These are phyloP conservation scores for Inonotus obliquus DNA, from an alignment of 1,284 basidiomycete species.

Conservation along the genomic window DNA sequence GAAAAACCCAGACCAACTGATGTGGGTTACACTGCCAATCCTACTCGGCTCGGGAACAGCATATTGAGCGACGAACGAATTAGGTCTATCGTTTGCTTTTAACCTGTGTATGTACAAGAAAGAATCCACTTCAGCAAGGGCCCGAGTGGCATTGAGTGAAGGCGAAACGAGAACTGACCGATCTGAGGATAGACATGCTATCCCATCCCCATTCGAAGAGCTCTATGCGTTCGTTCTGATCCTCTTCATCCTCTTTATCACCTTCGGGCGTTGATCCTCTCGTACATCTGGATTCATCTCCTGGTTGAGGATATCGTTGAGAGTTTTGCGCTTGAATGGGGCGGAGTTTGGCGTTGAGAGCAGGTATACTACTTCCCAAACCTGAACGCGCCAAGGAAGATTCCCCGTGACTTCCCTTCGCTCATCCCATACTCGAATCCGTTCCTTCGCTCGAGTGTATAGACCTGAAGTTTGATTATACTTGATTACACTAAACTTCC, in stretches of 20 bases:
- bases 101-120: conserved; percentile 28
- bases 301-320: neutral
- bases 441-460: conserved; percentile 10
- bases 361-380: neutral
- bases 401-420: neutral
- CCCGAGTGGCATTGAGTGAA: no score
- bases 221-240: conserved; percentile 42
- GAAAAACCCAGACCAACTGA: conserved; percentile 59
- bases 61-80: conserved; percentile 44
- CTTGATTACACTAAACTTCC: conserved; percentile 34
- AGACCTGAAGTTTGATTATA: conserved; percentile 10
- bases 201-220: conserved; percentile 69
- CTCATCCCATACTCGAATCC: conserved; percentile 13
- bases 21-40: conserved; percentile 42
- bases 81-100: conserved; percentile 35
- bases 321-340: neutral
- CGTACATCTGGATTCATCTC: neutral
- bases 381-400: conserved; percentile 1
- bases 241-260: conserved; percentile 44
- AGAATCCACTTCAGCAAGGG: no score
- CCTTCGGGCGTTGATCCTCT: neutral
- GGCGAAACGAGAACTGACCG: conserved; percentile 28
- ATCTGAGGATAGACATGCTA: conserved; percentile 46
- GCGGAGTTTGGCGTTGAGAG: neutral
- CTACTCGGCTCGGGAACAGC: conserved; percentile 39